Base-by-base conservation (phyloP, 371 early-diverging fungal species). In the Capniomyces stellatus region DNA sequence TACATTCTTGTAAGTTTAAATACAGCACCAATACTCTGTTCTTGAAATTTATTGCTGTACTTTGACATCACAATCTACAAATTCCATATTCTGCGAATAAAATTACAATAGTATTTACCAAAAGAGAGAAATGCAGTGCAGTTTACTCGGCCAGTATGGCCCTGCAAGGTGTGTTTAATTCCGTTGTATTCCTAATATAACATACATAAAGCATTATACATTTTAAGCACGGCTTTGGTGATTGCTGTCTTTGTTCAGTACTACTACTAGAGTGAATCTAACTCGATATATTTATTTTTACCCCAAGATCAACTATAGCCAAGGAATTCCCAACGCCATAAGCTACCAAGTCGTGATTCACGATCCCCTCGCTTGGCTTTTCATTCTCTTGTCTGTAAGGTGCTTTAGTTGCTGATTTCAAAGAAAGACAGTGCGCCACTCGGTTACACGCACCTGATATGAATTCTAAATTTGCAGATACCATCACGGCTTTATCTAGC, bases 91-190 rank as follows among this genome's bases (percentile, higher is more conserved):
- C 30, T 30, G 29, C 8, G n/a, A 28, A 30, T 30, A 30, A 40
- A 51, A 40, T 23, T 13, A 13, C 13, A 19, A 10, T 6, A 52
- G 35, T 30, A 25, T n/a, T 3, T 43, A 52, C 53, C 35, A 52
- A 43, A 63, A 70, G 81, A 79, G 57, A 84, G 61, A 65, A 84
- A 87, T 3, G 73, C 71, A 1, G 85, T 78, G 58, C 85, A 81
- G 64, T 82, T 87, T 30, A 92, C 89, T 39, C 83, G 75, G 22
- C 66, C 76, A n/a, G 64, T 75, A 56, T 92, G 91, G 3, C 89
- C 92, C 2, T 70, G 75, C 12, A 90, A 67, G 13, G 91, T 86
- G 4, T 71, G 63, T 1, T 58, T 55, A 10, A 87, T 68, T 0
- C 87, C 85, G 31, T 58, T 56, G 46, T 62, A 65, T 19, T 57